phyloP scores from a whole-genome alignment of 192 early-diverging fungal genomes.

The Polychytrium aggregatum region DNA sequence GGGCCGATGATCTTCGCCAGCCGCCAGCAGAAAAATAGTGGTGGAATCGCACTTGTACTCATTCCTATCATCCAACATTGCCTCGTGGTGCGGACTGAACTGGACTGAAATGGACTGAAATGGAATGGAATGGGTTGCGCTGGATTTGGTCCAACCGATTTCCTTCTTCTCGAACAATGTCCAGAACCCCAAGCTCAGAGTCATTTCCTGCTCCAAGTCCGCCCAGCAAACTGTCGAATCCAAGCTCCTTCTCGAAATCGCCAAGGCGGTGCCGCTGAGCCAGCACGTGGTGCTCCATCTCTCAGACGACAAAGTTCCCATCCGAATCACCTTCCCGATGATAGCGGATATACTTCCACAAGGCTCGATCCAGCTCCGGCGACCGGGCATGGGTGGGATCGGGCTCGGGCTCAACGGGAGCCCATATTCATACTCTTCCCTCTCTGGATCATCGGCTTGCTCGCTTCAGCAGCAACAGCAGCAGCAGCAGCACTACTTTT shows the following conservation, averaged over 20 bases:
- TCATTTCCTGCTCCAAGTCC: constrained; percentile 7
- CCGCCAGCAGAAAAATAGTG: too few relatives aligned
- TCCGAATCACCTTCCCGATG: constrained; percentile 15
- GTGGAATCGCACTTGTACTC: too few relatives aligned
- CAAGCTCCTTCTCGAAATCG: constrained; percentile 18
- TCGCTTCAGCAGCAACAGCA: too few relatives aligned
- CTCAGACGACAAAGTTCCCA: constrained; percentile 8
- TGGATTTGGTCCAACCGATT: background rate
- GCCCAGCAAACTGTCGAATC: constrained; percentile 16
- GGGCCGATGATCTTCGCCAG: too few relatives aligned
- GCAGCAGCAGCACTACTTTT: too few relatives aligned
- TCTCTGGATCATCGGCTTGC: too few relatives aligned
- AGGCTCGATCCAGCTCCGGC: too few relatives aligned
- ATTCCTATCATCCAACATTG: background rate
- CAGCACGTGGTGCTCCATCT: constrained; percentile 17
- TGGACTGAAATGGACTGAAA: too few relatives aligned
- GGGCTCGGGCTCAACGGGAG: too few relatives aligned
- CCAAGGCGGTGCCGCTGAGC: constrained; percentile 15
- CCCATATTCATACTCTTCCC: too few relatives aligned
- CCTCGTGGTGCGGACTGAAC: background rate
- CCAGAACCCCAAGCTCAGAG: constrained; percentile 22
- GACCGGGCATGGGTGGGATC: too few relatives aligned
- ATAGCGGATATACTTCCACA: too few relatives aligned
- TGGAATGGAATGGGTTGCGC: background rate
- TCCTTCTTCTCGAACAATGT: background rate